Evolutionary conservation across 257 asterid species (phyloP), one percentile per base, ranked within the genome.

Genomic region (Paraleonurus japonicus): DNA sequence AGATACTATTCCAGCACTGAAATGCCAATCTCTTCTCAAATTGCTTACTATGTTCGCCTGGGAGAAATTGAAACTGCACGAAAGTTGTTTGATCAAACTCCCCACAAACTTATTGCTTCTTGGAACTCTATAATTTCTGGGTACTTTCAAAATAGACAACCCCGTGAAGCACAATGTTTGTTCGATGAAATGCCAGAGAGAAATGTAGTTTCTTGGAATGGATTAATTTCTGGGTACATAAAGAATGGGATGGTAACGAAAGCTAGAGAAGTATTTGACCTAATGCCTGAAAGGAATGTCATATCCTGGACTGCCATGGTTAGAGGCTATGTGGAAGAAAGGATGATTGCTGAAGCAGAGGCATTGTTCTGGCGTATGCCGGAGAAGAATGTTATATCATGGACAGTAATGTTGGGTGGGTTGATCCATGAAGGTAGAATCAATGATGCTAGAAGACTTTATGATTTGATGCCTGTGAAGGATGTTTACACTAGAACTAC

Each of bases 331-430:
- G 82, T 82, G 19, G 90, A 85, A 69, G 82, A 73, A 17, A 92
- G 96, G 24, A 73, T 85, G 86, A 68, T 88, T 57, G 35, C 81
- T 0, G 88, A 85, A 61, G 93, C 87, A 0, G 94, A 88, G 76
- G 17, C 80, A 3, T 75, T 90, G 73, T 90, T 90, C 69, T 73
- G 90, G 87, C 75, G 57, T 76, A 90, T 90, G 92, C 92, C 96
- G 0, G 94, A 78, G 72, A 90, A 76, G 85, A 90, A 90, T 57
- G 89, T 82, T 10, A 84, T 90, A 66, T 88, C 96, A 3, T 88
- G 92, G 92, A 82, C 93, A 1, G 95, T 90, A 51, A 86, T 90
- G 95, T 74, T 88, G 71, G 88, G 88, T 51, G 96, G 92, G 50
- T 75, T 88, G 79, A 79, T 86, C 70, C 78, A 71, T 47, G 89